A percentile compares a stretch with the other conserved stretches of the same genome.
Evolutionary conservation across 148 eudicot species (phyloP).

Genomic region (Gaultheria prostrata): DNA sequence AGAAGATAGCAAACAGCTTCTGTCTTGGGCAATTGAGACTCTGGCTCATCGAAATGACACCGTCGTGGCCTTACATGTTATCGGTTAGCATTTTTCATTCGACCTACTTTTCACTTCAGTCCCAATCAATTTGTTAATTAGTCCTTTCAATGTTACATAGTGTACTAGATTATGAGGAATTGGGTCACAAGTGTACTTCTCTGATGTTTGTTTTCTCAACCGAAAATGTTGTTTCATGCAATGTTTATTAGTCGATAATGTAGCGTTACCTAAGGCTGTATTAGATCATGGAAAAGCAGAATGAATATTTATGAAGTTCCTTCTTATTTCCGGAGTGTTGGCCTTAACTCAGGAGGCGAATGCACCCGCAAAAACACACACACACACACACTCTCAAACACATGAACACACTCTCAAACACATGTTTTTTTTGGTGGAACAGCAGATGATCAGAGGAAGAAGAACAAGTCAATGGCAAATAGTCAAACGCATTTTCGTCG

Average conservation of each 20-base stretch:
- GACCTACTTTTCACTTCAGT: neutral
- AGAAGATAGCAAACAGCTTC: neutral
- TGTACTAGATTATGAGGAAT: neutral
- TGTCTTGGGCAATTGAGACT: conserved; percentile 2
- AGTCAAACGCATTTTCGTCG: conserved; percentile 44
- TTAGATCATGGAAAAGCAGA: neutral
- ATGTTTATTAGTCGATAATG: neutral
- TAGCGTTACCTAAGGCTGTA: neutral
- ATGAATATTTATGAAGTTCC: neutral
- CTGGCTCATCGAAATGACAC: neutral
- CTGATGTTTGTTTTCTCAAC: neutral
- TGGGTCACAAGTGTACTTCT: neutral
- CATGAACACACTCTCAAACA: neutral
- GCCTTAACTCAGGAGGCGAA: no score
- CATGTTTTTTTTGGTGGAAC: neutral
- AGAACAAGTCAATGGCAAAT: neutral
- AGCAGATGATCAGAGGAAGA: neutral
- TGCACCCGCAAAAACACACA: no score
- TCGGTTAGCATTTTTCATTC: neutral
- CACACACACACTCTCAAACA: no score
- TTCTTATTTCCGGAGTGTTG: neutral
- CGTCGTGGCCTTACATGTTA: neutral
- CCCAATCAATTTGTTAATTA: neutral
- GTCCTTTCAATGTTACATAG: neutral
- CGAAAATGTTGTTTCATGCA: neutral